Conservation (phyloP, 768 basidiomycete genomes). For the Tulasnella sp. region DNA sequence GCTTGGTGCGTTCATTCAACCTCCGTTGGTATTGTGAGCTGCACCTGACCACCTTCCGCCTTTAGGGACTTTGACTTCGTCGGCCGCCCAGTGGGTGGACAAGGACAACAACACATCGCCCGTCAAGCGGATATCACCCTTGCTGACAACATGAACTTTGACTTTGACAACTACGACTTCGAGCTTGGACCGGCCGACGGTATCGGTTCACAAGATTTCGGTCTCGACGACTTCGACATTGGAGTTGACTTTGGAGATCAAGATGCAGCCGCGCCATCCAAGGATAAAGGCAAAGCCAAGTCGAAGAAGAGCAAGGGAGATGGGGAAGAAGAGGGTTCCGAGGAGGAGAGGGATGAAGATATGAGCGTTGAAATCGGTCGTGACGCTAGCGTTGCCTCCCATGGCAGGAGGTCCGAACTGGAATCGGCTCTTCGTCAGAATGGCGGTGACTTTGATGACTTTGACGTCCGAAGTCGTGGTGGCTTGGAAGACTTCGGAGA, state of each 20-base stretch:
- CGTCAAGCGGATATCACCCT: conserved; percentile 85
- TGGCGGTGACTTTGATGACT: conserved; percentile 39
- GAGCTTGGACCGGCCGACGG: conserved; percentile 73
- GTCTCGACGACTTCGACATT: conserved; percentile 65
- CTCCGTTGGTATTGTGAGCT: not conserved
- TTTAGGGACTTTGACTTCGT: conserved; percentile 66
- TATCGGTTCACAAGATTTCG: conserved; percentile 80
- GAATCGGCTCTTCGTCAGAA: conserved; percentile 49
- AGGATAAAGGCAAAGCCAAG: conserved; percentile 33
- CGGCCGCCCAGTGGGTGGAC: conserved; percentile 55
- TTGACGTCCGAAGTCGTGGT: conserved; percentile 18
- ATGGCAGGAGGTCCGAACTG: conserved; percentile 44
- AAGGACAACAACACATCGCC: conserved; percentile 68
- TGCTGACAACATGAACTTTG: conserved; percentile 61
- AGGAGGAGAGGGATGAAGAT: conserved; percentile 44
- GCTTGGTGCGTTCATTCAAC: conserved; percentile 49
- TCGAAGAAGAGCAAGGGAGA: conserved; percentile 23
- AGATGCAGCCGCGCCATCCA: conserved; percentile 20
- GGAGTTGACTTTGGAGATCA: conserved; percentile 69
- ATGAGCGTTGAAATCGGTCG: conserved; percentile 70
- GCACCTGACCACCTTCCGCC: conserved; percentile 14
- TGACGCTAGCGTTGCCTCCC: conserved; percentile 48
- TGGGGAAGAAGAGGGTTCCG: not conserved
- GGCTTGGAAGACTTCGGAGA: conserved; percentile 24
- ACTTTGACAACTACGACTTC: conserved; percentile 58